A percentile compares a stretch with the other conserved stretches of the same genome.
phyloP scores from a whole-genome alignment of 768 basidiomycete genomes.

The Inosperma sp. region DNA sequence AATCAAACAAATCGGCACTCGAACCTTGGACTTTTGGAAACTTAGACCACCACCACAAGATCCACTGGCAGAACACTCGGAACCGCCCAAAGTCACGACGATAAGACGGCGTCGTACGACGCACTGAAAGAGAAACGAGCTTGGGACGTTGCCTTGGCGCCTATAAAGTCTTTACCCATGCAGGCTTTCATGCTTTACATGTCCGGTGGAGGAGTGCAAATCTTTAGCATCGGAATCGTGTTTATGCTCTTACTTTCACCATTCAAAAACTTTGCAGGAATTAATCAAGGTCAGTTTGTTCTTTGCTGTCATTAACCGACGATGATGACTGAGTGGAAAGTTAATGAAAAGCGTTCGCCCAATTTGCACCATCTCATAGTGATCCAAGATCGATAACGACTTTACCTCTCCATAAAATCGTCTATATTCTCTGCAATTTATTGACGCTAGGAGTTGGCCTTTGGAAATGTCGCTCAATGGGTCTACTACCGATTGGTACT shows the following conservation, averaged over 20 bases:
- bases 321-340: background rate
- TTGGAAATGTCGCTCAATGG: slow-evolving; percentile 94
- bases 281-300: slow-evolving; percentile 63
- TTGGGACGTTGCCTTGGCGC: slow-evolving; percentile 79
- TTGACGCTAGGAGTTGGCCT: slow-evolving; percentile 78
- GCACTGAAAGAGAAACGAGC: slow-evolving; percentile 72
- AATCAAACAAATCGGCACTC: no score
- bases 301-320: background rate
- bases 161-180: slow-evolving; percentile 92
- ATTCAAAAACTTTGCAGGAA: slow-evolving; percentile 74
- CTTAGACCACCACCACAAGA: no score
- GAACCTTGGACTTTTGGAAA: no score
- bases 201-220: slow-evolving; percentile 93
- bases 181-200: slow-evolving; percentile 99
- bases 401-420: slow-evolving; percentile 64
- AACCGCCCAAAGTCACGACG: background rate
- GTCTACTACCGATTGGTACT: slow-evolving; percentile 82
- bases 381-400: slow-evolving; percentile 47
- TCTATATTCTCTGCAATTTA: slow-evolving; percentile 68
- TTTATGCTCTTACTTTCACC: slow-evolving; percentile 88
- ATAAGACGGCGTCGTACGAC: slow-evolving; percentile 48
- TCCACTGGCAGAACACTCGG: no score
- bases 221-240: slow-evolving; percentile 95
- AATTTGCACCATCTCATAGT: slow-evolving; percentile 65
- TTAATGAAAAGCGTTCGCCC: slow-evolving; percentile 57